Percentiles rank a stretch among this genome's conserved stretches.
Evolutionary conservation across 306 rosid genomes (phyloP).

Genomic region (Rubus idaeus): DNA sequence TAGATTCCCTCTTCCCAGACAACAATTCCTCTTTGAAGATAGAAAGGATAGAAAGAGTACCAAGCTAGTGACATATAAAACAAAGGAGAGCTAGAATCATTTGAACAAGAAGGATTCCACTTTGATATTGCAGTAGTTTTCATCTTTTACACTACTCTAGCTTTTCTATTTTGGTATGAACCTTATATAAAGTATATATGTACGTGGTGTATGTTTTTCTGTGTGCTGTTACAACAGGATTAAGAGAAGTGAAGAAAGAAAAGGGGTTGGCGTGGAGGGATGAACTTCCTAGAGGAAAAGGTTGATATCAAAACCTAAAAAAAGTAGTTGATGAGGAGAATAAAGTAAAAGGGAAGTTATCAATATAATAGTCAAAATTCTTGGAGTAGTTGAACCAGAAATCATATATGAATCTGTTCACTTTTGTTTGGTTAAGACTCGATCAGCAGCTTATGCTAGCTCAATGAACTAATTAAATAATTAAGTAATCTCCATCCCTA

Average conservation of each 20-base stretch:
- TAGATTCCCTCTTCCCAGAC: background rate
- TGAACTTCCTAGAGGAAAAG: constrained; percentile 19
- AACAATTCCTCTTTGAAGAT: background rate
- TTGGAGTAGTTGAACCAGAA: constrained; percentile 40
- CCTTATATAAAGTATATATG: background rate
- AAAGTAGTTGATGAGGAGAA: constrained; percentile 7
- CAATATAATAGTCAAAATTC: constrained; percentile 25
- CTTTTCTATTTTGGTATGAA: background rate
- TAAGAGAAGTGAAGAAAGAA: background rate
- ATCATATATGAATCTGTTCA: constrained; percentile 13
- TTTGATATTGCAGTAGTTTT: constrained; percentile 18
- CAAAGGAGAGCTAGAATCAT: constrained; percentile 19
- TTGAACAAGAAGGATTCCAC: constrained; percentile 21
- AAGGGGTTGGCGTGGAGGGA: constrained; percentile 20
- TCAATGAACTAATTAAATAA: background rate
- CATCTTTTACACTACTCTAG: constrained; percentile 8
- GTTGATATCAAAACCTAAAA: background rate
- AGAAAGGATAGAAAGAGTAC: constrained; percentile 20
- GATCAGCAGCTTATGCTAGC: background rate
- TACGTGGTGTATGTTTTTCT: background rate
- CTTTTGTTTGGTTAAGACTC: background rate
- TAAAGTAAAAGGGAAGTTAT: constrained; percentile 24
- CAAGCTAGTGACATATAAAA: background rate
- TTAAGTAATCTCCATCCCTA: background rate
- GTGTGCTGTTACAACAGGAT: constrained; percentile 16